phyloP scores from a whole-genome alignment of 2,329 filamentous ascomycete species.

The Madurella fahalii region DNA sequence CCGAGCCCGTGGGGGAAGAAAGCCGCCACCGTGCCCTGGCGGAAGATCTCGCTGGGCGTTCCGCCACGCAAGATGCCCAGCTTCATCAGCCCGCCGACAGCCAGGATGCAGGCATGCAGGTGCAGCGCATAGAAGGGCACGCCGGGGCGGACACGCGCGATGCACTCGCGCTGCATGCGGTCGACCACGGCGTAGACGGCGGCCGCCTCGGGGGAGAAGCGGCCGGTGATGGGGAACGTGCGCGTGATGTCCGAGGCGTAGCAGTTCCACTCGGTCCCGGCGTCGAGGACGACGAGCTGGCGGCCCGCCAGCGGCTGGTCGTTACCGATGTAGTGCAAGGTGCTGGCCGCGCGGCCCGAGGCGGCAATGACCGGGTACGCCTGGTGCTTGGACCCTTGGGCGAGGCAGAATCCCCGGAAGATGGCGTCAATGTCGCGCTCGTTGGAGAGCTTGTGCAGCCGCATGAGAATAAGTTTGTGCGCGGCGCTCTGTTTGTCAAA shows the following conservation, averaged over 20 bases:
- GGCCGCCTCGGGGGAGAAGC: constrained; percentile 63
- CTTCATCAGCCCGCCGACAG: constrained; percentile 63
- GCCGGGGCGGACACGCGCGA: constrained; percentile 64
- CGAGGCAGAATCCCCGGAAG: constrained; percentile 69
- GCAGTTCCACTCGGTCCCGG: constrained; percentile 76
- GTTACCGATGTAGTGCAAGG: constrained; percentile 83
- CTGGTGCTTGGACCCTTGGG: constrained; percentile 68
- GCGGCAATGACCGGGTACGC: constrained; percentile 89
- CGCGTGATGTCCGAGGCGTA: constrained; percentile 91
- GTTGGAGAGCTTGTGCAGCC: constrained; percentile 60
- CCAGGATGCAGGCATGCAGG: constrained; percentile 66
- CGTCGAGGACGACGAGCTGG: constrained; percentile 78
- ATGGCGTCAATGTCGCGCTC: constrained; percentile 81
- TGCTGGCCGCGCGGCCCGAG: constrained; percentile 75
- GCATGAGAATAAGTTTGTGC: constrained; percentile 67
- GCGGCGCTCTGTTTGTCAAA: constrained; percentile 51
- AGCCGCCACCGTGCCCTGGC: constrained; percentile 51
- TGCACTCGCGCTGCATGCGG: constrained; percentile 74
- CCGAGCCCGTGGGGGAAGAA: constrained; percentile 66
- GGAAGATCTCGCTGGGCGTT: constrained; percentile 48
- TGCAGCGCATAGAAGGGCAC: constrained; percentile 70
- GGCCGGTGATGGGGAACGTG: constrained; percentile 72
- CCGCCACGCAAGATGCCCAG: constrained; percentile 69
- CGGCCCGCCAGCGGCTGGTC: constrained; percentile 65
- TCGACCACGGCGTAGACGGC: constrained; percentile 75